Conservation (phyloP, 139 green algal species). For the Parachlorella kessleri region DNA sequence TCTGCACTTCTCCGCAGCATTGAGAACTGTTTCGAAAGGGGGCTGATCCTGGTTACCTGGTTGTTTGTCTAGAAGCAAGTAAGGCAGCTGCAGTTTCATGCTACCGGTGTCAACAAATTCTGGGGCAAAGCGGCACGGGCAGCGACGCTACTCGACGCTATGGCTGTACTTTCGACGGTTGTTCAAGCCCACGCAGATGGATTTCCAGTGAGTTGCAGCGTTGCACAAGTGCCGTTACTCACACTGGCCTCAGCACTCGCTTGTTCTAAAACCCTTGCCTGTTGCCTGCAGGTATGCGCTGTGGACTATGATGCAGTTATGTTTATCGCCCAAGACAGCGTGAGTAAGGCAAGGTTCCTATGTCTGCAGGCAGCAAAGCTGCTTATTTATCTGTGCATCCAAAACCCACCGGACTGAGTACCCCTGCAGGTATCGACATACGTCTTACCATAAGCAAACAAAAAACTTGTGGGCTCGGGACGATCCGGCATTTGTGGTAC, state of each 20-base stretch:
- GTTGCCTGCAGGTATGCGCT: slow-evolving; percentile 83
- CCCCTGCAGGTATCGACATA: slow-evolving; percentile 90
- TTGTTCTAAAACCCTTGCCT: not conserved
- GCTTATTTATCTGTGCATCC: too few relatives aligned
- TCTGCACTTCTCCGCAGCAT: too few relatives aligned
- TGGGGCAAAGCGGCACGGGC: too few relatives aligned
- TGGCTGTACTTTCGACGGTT: slow-evolving; percentile 74
- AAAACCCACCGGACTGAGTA: too few relatives aligned
- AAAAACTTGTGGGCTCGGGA: slow-evolving; percentile 98
- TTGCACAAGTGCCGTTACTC: not conserved
- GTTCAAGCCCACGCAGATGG: slow-evolving; percentile 83
- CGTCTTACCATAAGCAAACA: slow-evolving; percentile 97
- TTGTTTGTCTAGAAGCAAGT: too few relatives aligned
- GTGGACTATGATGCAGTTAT: slow-evolving; percentile 96
- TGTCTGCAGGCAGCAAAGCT: too few relatives aligned
- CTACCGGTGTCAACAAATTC: too few relatives aligned
- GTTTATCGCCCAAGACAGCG: slow-evolving; percentile 89
- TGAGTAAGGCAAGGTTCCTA: slow-evolving; percentile 50
- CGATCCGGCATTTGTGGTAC: slow-evolving; percentile 94
- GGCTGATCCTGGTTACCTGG: too few relatives aligned
- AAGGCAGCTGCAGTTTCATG: too few relatives aligned
- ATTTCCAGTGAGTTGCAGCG: slow-evolving; percentile 78
- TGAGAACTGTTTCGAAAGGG: too few relatives aligned
- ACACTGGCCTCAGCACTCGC: not conserved
- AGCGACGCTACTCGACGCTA: slow-evolving; percentile 34